phyloP scores from a whole-genome alignment of 805 yeast species.

The Jamesozyma piceae region DNA sequence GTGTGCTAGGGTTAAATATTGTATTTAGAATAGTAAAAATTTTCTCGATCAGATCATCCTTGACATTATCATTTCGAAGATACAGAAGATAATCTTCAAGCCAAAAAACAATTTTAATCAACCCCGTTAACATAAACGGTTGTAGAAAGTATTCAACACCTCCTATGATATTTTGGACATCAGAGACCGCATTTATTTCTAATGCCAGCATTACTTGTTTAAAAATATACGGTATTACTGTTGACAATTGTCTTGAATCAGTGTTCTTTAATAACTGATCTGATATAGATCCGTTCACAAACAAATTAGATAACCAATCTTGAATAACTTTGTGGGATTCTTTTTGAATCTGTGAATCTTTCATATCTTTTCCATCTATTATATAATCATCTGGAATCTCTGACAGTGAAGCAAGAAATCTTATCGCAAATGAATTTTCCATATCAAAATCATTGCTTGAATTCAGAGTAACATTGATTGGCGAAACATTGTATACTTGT shows the following conservation, averaged over 20 bases:
- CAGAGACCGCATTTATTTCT: constrained; percentile 41
- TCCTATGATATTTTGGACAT: constrained; percentile 50
- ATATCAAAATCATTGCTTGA: constrained; percentile 10
- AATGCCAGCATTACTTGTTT: constrained; percentile 62
- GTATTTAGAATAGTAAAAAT: constrained; percentile 34
- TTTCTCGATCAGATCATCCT: constrained; percentile 27
- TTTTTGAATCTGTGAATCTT: constrained; percentile 18
- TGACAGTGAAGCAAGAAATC: constrained; percentile 21
- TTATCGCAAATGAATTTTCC: constrained; percentile 27
- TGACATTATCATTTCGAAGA: constrained; percentile 14
- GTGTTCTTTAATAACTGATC: constrained; percentile 69
- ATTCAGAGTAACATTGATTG: constrained; percentile 21
- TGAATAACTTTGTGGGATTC: constrained; percentile 34
- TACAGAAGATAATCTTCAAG: constrained; percentile 35
- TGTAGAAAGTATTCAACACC: constrained; percentile 86
- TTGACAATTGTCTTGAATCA: constrained; percentile 56
- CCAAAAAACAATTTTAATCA: constrained; percentile 48
- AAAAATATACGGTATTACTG: constrained; percentile 62
- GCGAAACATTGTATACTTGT: constrained; percentile 32
- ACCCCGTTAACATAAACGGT: constrained; percentile 55
- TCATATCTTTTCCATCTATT: constrained; percentile 23
- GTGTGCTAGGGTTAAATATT: constrained; percentile 34
- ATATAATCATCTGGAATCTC: constrained; percentile 17
- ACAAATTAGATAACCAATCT: constrained; percentile 74
- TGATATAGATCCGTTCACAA: constrained; percentile 76